phyloP scores from a whole-genome alignment of 169 alveolate genomes.

The Besnoitia besnoiti region DNA sequence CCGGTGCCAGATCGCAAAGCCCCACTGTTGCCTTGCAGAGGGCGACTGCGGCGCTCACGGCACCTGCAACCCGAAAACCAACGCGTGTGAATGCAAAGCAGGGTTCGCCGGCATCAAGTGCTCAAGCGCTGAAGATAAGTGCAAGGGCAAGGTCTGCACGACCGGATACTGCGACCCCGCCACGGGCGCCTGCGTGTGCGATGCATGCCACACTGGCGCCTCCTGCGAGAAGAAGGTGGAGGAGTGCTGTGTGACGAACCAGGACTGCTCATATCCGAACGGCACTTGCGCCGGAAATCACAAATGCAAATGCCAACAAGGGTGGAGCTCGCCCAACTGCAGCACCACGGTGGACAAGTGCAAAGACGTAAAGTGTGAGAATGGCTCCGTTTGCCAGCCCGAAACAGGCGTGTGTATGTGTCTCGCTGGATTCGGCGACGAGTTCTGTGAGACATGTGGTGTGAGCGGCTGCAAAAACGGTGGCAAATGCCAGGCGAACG shows the following conservation, averaged over 20 bases:
- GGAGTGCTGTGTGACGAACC: constrained; percentile 57
- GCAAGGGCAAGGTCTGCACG: background rate
- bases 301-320: constrained; percentile 40
- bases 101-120: constrained; percentile 62
- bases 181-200: constrained; percentile 56
- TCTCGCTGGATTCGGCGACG: constrained; percentile 55
- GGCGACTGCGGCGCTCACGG: constrained; percentile 54
- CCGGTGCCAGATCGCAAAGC: constrained; percentile 33
- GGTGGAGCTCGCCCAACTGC: constrained; percentile 52
- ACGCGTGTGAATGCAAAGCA: constrained; percentile 53
- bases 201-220: constrained; percentile 47
- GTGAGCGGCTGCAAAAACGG: constrained; percentile 40
- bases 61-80: constrained; percentile 32
- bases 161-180: constrained; percentile 45
- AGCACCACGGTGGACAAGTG: constrained; percentile 34
- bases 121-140: constrained; percentile 15
- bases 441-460: constrained; percentile 22
- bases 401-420: constrained; percentile 47
- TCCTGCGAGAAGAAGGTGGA: constrained; percentile 25
- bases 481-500: constrained; percentile 39
- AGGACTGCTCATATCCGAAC: constrained; percentile 55
- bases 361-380: constrained; percentile 42
- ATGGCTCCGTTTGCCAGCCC: constrained; percentile 55
- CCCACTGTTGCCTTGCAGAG: constrained; percentile 50
- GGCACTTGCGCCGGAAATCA: constrained; percentile 39